Evolutionary conservation across 371 early-diverging fungal species (phyloP), one percentile per base, ranked within the genome.

Genomic region (Circinella umbellata): DNA sequence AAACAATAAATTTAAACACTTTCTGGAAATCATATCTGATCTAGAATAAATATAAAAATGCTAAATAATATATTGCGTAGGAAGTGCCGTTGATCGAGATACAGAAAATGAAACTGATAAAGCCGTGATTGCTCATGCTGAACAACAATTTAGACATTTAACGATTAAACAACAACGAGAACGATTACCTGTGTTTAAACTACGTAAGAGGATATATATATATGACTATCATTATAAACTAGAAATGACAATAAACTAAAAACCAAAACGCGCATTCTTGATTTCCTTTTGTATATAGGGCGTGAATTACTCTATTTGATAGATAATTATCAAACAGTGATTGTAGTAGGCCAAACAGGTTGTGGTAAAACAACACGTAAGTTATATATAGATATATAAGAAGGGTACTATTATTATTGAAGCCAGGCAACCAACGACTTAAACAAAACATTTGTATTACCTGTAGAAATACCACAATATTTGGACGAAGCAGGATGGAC

Each of bases 321-420:
- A 6, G 92, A 93, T 57, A 86, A 79, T 18, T 87, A 89, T 65
- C 90, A 90, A 61, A 91, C 93, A 6, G 81, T 87, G 0, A 82
- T 95, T 37, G 80, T 96, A 13, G 86, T 91, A 15, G 85, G 85
- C 0, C 81, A 85, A 67, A 85, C 85, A 3, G 85, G 85, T 18
- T 74, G 76, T 63, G 85, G 96, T 37, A 97, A 96, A 75, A 93
- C 94, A 9, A 94, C 94, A 48, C 94, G 89, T 91, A 86, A 27
- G 27, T 27, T 27, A 27, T 27, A 27, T 27, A 27, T 27, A 27
- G 2, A 1, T 27, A 27, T 27, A 27, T 27, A 27, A 27, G 27
- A 27, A 27, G 27, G 0, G 27, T 27, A 1, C 2, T 27, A 27
- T 27, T 27, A 27, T 27, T 27, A 27, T 27, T 27, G 27, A 1